Evolutionary conservation across 768 basidiomycete genomes (phyloP).

Genomic region (Lentinula aciculospora): DNA sequence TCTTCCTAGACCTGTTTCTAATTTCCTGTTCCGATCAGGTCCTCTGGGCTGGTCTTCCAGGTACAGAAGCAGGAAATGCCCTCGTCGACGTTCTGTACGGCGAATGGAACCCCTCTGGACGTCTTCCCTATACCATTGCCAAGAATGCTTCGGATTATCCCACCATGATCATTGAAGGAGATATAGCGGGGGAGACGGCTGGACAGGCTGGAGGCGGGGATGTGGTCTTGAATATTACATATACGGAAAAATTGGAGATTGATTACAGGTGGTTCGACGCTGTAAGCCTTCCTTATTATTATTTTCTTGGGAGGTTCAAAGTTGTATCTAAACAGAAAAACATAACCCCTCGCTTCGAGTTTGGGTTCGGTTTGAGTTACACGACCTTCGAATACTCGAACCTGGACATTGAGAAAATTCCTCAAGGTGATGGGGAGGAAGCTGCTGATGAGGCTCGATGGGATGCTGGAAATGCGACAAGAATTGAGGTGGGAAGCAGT

Average conservation of each 20-base stretch:
- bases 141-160: conserved; percentile 53
- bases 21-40: conserved; percentile 26
- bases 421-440: conserved; percentile 29
- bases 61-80: conserved; percentile 65
- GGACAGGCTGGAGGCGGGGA: conserved; percentile 6
- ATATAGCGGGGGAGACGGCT: conserved; percentile 13
- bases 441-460: conserved; percentile 39
- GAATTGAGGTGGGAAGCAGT: conserved; percentile 51
- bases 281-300: conserved; percentile 29
- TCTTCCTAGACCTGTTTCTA: conserved; percentile 7
- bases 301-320: background rate
- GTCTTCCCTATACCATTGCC: conserved; percentile 73
- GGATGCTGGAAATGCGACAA: conserved; percentile 53
- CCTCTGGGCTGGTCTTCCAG: conserved; percentile 64
- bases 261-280: conserved; percentile 74
- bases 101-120: conserved; percentile 59
- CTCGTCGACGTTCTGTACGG: conserved; percentile 73
- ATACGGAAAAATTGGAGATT: conserved; percentile 58
- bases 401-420: conserved; percentile 42
- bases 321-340: conserved; percentile 32
- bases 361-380: conserved; percentile 88
- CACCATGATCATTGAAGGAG: conserved; percentile 39
- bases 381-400: conserved; percentile 71
- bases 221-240: conserved; percentile 46
- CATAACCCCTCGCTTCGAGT: conserved; percentile 79